Conservation (phyloP, 805 yeast genomes). For the Tetrapisispora nanseiensis region DNA sequence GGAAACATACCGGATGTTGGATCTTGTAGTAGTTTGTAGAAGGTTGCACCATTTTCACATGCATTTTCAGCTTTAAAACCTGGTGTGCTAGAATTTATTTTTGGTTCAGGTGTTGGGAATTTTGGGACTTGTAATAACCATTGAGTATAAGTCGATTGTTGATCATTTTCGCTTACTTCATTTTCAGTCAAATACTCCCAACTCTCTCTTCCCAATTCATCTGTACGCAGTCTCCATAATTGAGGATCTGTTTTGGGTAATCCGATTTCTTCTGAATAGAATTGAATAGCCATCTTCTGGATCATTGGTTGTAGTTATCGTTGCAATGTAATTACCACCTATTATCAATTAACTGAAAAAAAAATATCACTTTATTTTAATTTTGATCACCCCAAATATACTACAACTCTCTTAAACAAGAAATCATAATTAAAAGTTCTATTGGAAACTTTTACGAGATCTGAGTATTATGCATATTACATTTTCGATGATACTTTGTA, state of each 20-base stretch:
- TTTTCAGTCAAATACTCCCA: constrained; percentile 59
- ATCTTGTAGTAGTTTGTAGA: constrained; percentile 63
- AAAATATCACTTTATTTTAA: too few relatives aligned
- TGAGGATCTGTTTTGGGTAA: constrained; percentile 56
- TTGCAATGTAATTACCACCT: too few relatives aligned
- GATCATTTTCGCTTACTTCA: constrained; percentile 30
- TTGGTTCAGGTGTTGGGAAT: constrained; percentile 32
- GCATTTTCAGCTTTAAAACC: constrained; percentile 44
- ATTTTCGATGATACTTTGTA: background rate
- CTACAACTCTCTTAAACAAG: too few relatives aligned
- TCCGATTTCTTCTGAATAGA: constrained; percentile 63
- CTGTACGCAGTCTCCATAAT: constrained; percentile 67
- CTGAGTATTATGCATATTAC: background rate
- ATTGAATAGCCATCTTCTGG: constrained; percentile 5
- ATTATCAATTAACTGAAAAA: too few relatives aligned
- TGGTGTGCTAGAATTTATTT: constrained; percentile 15
- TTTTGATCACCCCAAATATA: too few relatives aligned
- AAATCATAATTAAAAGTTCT: too few relatives aligned
- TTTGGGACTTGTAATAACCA: constrained; percentile 40
- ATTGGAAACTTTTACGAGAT: background rate
- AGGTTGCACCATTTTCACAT: constrained; percentile 64
- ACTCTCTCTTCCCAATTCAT: constrained; percentile 63
- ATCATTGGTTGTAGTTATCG: too few relatives aligned
- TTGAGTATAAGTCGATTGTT: constrained; percentile 48
- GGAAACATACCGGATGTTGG: constrained; percentile 77